Percentiles rank a stretch among this genome's conserved stretches.
Evolutionary conservation across 2,329 filamentous ascomycete genomes (phyloP).

Genomic region (Pseudogymnoascus sp.): DNA sequence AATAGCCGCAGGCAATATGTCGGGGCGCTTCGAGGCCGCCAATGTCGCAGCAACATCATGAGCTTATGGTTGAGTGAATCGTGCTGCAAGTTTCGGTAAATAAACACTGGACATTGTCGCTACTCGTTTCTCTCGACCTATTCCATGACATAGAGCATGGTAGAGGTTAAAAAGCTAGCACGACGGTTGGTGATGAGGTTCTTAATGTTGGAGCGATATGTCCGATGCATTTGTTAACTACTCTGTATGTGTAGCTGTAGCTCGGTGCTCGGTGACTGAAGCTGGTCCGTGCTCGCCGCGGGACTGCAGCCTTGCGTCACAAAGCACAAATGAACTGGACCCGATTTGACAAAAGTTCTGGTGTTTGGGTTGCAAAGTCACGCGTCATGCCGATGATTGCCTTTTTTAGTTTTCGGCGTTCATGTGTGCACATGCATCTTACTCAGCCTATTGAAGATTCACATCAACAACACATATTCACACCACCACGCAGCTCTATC

Average conservation of each 20-base stretch:
- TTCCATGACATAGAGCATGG: neutral
- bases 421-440: neutral
- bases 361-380: conserved; percentile 3
- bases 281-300: neutral
- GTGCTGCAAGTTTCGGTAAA: neutral
- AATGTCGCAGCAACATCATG: neutral
- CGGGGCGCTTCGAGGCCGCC: neutral
- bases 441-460: neutral
- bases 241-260: neutral
- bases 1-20: conserved; percentile 1
- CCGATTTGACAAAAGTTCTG: neutral
- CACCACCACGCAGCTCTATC: neutral
- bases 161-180: neutral
- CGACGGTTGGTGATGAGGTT: neutral
- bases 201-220: neutral
- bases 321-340: neutral
- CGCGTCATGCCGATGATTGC: conserved; percentile 7
- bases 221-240: neutral
- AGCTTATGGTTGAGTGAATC: neutral
- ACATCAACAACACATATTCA: neutral
- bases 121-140: neutral
- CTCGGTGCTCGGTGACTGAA: neutral
- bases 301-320: conserved; percentile 4
- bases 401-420: neutral
- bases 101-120: neutral